A percentile compares a stretch with the other conserved stretches of the same genome.
Conservation (phyloP, 2,329 filamentous ascomycete genomes). For the Hymenoscyphus infarciens region DNA sequence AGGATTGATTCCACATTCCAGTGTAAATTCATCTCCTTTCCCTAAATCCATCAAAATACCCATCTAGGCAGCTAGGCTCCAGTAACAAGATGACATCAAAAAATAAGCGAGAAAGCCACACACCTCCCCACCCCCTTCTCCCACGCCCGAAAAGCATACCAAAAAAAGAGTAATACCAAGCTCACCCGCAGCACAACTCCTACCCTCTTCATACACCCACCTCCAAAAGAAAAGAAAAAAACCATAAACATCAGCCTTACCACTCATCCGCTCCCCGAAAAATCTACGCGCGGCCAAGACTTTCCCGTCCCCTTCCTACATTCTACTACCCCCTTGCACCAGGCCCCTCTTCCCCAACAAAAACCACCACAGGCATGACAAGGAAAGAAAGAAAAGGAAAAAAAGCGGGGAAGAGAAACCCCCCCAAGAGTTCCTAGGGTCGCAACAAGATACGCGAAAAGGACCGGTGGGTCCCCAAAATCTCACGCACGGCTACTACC, state of each 20-base stretch:
- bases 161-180: no score
- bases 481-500: neutral
- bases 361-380: neutral
- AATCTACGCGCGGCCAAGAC: neutral
- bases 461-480: neutral
- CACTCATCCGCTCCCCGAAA: neutral
- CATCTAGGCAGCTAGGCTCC: no score
- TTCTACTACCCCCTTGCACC: neutral
- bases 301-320: neutral
- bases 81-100: no score
- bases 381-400: neutral
- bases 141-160: no score
- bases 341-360: neutral
- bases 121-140: no score
- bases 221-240: neutral
- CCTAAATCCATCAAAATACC: no score
- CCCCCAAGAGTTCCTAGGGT: neutral
- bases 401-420: neutral
- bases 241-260: constrained; percentile 1
- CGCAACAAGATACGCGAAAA: neutral
- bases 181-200: no score
- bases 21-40: no score
- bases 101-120: no score
- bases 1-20: no score
- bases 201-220: neutral